Conservation (phyloP, 768 basidiomycete species). For the Boletus tomentosulus region DNA sequence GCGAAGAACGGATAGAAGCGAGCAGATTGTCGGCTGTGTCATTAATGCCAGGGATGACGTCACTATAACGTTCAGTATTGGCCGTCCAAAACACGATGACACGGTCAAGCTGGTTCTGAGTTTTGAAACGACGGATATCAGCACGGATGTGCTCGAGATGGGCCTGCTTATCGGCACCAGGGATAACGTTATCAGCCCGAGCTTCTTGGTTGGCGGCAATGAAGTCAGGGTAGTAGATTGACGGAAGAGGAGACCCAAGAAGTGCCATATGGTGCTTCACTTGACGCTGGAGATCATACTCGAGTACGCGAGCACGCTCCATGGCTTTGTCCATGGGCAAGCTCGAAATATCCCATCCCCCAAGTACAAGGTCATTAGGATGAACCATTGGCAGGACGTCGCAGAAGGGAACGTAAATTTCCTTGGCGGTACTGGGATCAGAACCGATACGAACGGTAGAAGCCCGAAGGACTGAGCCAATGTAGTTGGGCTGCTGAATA, state of each 20-base stretch:
- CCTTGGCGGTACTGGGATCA: slow-evolving; percentile 76
- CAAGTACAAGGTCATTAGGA: slow-evolving; percentile 95
- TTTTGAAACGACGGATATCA: slow-evolving; percentile 95
- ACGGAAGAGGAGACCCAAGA: slow-evolving; percentile 81
- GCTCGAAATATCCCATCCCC: slow-evolving; percentile 97
- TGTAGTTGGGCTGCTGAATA: slow-evolving; percentile 93
- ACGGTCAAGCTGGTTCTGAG: slow-evolving; percentile 74
- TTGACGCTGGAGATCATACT: slow-evolving; percentile 96
- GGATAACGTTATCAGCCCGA: slow-evolving; percentile 90
- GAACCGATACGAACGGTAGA: slow-evolving; percentile 90
- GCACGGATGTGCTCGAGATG: slow-evolving; percentile 89
- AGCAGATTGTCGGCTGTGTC: slow-evolving; percentile 90
- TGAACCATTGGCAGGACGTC: slow-evolving; percentile 97
- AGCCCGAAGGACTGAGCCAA: slow-evolving; percentile 93
- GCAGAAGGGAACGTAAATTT: slow-evolving; percentile 87
- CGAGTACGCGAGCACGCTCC: slow-evolving; percentile 88
- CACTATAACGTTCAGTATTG: slow-evolving; percentile 97
- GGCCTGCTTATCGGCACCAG: slow-evolving; percentile 79
- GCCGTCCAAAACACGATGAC: slow-evolving; percentile 98
- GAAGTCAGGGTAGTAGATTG: slow-evolving; percentile 96
- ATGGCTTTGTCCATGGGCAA: slow-evolving; percentile 85
- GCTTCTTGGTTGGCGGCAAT: slow-evolving; percentile 97
- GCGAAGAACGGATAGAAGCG: slow-evolving; percentile 73
- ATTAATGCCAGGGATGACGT: slow-evolving; percentile 91
- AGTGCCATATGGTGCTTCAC: slow-evolving; percentile 81